Percentiles rank a stretch among this genome's conserved stretches.
Conservation (phyloP, 2,329 filamentous ascomycete genomes). For the Stenocarpella maydis region DNA sequence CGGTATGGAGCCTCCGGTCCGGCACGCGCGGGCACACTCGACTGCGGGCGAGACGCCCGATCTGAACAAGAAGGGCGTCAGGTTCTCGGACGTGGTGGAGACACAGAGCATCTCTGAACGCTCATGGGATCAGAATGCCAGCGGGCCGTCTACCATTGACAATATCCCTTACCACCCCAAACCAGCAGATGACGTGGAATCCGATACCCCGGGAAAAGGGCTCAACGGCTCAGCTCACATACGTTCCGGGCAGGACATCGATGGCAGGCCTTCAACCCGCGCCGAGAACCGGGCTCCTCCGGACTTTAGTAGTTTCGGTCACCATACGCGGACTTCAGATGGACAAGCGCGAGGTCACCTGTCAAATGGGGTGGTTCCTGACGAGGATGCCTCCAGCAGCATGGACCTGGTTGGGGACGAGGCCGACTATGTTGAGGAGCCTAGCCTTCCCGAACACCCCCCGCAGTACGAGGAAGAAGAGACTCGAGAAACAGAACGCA, state of each 20-base stretch:
- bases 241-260: not conserved
- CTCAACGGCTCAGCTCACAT: constrained; percentile 18
- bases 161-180: constrained; percentile 23
- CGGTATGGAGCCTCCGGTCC: constrained; percentile 19
- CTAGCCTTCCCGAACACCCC: constrained; percentile 25
- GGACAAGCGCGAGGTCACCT: not conserved
- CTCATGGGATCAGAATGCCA: constrained; percentile 30
- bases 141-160: constrained; percentile 20
- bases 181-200: not conserved
- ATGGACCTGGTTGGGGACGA: constrained; percentile 21
- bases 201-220: not conserved
- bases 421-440: constrained; percentile 15
- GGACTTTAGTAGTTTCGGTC: constrained; percentile 32
- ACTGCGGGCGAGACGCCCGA: constrained; percentile 18
- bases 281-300: constrained; percentile 33
- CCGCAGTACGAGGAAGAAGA: constrained; percentile 26
- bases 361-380: constrained; percentile 22
- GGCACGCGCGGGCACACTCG: constrained; percentile 28
- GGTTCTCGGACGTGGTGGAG: constrained; percentile 34
- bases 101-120: constrained; percentile 34
- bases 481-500: constrained; percentile 29
- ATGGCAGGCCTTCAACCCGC: constrained; percentile 27
- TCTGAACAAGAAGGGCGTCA: constrained; percentile 30
- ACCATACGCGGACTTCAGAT: not conserved
- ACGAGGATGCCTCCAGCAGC: constrained; percentile 31